Evolutionary conservation across 768 basidiomycete genomes (phyloP).

Genomic region (Psilocybe tampanensis): DNA sequence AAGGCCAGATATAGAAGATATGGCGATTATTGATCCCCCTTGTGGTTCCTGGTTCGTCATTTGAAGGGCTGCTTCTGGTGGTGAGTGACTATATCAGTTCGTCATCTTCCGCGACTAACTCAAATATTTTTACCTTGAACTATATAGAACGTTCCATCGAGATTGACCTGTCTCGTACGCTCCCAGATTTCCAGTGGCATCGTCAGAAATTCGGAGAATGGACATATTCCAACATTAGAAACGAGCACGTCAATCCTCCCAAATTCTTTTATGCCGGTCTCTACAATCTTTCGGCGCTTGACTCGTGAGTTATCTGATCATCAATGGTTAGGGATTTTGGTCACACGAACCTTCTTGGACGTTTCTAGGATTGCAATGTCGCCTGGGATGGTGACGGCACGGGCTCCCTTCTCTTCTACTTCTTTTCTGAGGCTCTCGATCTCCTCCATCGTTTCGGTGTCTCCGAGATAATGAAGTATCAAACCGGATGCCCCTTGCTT

Average conservation of each 20-base stretch:
- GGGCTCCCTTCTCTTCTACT: slow-evolving; percentile 41
- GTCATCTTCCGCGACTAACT: not conserved
- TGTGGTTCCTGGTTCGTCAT: slow-evolving; percentile 71
- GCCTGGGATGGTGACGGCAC: slow-evolving; percentile 55
- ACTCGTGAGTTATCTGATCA: not conserved
- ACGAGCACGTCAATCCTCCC: slow-evolving; percentile 60
- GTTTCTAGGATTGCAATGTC: slow-evolving; percentile 66
- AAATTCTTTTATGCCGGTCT: slow-evolving; percentile 58
- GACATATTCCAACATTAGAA: slow-evolving; percentile 67
- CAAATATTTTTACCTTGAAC: slow-evolving; percentile 48
- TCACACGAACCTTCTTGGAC: slow-evolving; percentile 48
- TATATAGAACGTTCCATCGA: slow-evolving; percentile 76
- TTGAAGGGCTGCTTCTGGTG: slow-evolving; percentile 66
- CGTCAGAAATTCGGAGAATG: slow-evolving; percentile 73
- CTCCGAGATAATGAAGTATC: slow-evolving; percentile 70
- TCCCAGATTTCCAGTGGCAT: slow-evolving; percentile 69
- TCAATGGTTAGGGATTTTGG: not conserved
- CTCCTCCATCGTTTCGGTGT: slow-evolving; percentile 53
- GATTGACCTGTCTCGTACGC: slow-evolving; percentile 67
- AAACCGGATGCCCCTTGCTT: slow-evolving; percentile 66
- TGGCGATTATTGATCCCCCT: slow-evolving; percentile 75
- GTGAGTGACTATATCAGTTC: slow-evolving; percentile 3
- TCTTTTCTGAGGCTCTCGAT: slow-evolving; percentile 45
- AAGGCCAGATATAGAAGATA: slow-evolving; percentile 79
- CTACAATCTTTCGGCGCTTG: slow-evolving; percentile 54